Evolutionary conservation across 2,329 filamentous ascomycete genomes (phyloP), one percentile per base, ranked within the genome.

Genomic region (Aspergillus hiratsukae): DNA sequence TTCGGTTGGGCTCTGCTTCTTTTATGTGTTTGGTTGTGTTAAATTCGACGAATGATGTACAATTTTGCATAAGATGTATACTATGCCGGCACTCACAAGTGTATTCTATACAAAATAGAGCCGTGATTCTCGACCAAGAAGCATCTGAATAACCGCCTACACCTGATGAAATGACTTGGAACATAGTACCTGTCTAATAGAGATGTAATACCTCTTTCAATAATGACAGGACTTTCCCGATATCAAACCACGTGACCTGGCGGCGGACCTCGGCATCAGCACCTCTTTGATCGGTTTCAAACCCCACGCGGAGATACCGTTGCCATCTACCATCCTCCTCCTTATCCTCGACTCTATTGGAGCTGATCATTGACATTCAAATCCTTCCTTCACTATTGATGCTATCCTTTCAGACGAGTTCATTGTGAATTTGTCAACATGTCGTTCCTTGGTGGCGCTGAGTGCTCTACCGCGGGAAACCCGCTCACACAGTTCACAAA

Each of bases 401-500:
- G 50, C 27, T 19, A 43, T 27, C 27, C 27, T 8, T 4, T 11
- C 5, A 27, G 19, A 25, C 21, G 10, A 8, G 41, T 7, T 25
- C 14, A 10, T 46, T 6, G 9, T 14, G 10, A 23, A 46, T 27
- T 14, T 7, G 14, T 27, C 63, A 80, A 60, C 64, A 97, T 99
- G 93, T 97, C 93, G 54, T 97, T 99, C 75, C 83, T 97, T 68
- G 90, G 91, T 76, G 92, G 93, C 66, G 89, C 93, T 66, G 94
- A 97, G 79, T 99, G 94, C 82, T 97, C 93, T 55, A 95, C 94
- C 60, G 91, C 90, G 63, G 91, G 88, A 70, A 99, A 99, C 76
- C 94, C 95, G 56, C 86, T 99, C 68, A 93, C 90, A 72, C 94
- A 97, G 80, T 96, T 99, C 75, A 91, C 92, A 62, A 99, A 99